phyloP scores from a whole-genome alignment of 306 rosid genomes.

The Malus fusca region DNA sequence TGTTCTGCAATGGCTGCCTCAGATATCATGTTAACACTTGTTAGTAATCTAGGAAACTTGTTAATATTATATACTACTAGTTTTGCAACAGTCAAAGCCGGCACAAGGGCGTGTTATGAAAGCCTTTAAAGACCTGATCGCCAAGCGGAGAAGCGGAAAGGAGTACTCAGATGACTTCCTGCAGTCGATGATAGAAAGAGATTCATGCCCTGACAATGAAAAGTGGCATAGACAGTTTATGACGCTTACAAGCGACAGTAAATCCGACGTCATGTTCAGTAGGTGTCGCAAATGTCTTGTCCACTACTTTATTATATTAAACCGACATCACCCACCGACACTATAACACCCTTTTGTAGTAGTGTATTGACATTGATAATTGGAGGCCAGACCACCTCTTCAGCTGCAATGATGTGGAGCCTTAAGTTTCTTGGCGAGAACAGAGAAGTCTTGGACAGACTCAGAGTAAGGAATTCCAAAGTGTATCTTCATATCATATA shows the following conservation, averaged over 20 bases:
- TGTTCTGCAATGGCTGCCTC: too few species aligned
- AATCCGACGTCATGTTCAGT: too few species aligned
- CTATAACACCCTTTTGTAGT: too few species aligned
- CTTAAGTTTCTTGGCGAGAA: slow-evolving; percentile 61
- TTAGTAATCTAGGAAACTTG: too few species aligned
- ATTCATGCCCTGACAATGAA: slow-evolving; percentile 33
- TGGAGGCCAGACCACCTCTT: slow-evolving; percentile 66
- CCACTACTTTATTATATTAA: too few species aligned
- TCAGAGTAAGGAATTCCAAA: slow-evolving; percentile 42
- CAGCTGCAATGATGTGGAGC: slow-evolving; percentile 82
- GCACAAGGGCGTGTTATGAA: slow-evolving; percentile 32
- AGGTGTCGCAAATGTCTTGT: too few species aligned
- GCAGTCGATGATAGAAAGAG: slow-evolving; percentile 51
- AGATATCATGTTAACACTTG: too few species aligned
- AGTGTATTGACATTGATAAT: too few species aligned
- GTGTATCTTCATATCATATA: not conserved
- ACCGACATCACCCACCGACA: too few species aligned
- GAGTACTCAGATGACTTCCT: slow-evolving; percentile 44
- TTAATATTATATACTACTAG: too few species aligned
- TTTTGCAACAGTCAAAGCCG: too few species aligned
- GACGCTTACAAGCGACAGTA: too few species aligned
- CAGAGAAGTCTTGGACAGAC: slow-evolving; percentile 42
- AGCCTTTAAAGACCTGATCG: slow-evolving; percentile 44
- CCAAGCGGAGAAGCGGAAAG: slow-evolving; percentile 39
- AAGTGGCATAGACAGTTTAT: not conserved